phyloP scores from a whole-genome alignment of 2,329 filamentous ascomycete genomes.

The Aureobasidium sp. region DNA sequence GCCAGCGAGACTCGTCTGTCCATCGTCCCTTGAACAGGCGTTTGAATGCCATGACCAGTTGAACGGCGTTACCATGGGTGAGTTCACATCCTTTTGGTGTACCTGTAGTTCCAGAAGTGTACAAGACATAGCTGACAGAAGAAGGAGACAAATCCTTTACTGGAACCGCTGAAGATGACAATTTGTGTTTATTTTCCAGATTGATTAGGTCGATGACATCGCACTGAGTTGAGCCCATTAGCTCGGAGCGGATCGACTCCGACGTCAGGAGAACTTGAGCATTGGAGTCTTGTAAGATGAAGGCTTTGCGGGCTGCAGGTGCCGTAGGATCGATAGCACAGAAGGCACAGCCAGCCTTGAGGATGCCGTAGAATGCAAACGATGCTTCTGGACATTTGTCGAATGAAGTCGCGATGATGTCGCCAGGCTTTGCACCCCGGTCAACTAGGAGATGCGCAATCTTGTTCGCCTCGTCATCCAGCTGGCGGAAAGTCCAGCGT shows the following conservation, averaged over 20 bases:
- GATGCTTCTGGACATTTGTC: constrained; percentile 80
- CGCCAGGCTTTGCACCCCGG: constrained; percentile 44
- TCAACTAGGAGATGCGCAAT: constrained; percentile 57
- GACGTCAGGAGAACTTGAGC: constrained; percentile 52
- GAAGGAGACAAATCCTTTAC: constrained; percentile 34
- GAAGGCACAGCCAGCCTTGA: constrained; percentile 76
- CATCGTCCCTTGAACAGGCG: constrained; percentile 68
- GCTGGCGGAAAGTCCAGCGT: constrained; percentile 65
- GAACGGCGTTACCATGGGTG: constrained; percentile 79
- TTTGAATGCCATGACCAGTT: constrained; percentile 82
- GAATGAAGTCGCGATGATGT: constrained; percentile 68
- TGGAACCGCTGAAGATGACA: constrained; percentile 28
- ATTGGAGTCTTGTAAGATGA: constrained; percentile 66
- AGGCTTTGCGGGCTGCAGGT: constrained; percentile 62
- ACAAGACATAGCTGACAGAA: constrained; percentile 71
- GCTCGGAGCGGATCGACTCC: constrained; percentile 19
- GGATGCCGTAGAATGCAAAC: constrained; percentile 69
- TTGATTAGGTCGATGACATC: constrained; percentile 37
- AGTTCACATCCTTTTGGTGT: constrained; percentile 82
- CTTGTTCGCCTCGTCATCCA: constrained; percentile 62
- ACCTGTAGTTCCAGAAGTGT: constrained; percentile 81
- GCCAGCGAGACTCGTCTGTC: constrained; percentile 65
- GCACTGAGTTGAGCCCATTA: constrained; percentile 16
- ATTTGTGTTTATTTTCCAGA: constrained; percentile 22
- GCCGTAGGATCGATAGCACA: constrained; percentile 70